Conservation (phyloP, 2,329 filamentous ascomycete species). For the Cordyceps tenuipes region DNA sequence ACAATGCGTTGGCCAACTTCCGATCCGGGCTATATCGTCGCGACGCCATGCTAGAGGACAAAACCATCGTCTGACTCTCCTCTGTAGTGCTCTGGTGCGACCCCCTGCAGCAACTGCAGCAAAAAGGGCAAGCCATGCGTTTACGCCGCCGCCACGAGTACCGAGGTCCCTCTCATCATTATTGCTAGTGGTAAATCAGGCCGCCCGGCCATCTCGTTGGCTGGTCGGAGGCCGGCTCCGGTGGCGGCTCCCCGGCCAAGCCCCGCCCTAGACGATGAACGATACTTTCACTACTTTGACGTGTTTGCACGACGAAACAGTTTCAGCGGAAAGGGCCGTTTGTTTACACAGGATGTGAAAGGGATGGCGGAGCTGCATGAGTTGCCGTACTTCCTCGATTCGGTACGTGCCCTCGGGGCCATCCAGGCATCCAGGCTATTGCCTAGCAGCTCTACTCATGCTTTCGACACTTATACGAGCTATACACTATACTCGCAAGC, state of each 20-base stretch:
- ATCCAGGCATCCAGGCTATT: constrained; percentile 21
- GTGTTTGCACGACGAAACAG: constrained; percentile 21
- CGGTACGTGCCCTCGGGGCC: constrained; percentile 24
- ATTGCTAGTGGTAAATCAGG: constrained; percentile 16
- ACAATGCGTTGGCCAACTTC: neutral
- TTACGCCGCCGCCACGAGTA: constrained; percentile 12
- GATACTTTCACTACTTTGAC: constrained; percentile 24
- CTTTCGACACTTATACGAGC: constrained; percentile 11
- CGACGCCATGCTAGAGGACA: neutral
- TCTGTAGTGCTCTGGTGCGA: constrained; percentile 24
- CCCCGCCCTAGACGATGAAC: constrained; percentile 12
- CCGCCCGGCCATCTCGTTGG: neutral
- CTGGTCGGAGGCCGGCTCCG: neutral
- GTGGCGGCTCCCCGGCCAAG: neutral
- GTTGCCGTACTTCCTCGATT: constrained; percentile 18
- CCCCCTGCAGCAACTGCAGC: constrained; percentile 24
- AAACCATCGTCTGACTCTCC: neutral
- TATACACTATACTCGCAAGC: constrained; percentile 22
- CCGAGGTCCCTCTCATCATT: constrained; percentile 14
- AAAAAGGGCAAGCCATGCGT: constrained; percentile 18
- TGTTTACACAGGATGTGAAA: constrained; percentile 17
- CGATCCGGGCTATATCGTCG: neutral
- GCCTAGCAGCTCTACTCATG: neutral
- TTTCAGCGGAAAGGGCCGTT: constrained; percentile 16
- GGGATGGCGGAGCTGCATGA: constrained; percentile 15